Base-by-base conservation (phyloP, 345 rosid species). In the Microcos paniculata region DNA sequence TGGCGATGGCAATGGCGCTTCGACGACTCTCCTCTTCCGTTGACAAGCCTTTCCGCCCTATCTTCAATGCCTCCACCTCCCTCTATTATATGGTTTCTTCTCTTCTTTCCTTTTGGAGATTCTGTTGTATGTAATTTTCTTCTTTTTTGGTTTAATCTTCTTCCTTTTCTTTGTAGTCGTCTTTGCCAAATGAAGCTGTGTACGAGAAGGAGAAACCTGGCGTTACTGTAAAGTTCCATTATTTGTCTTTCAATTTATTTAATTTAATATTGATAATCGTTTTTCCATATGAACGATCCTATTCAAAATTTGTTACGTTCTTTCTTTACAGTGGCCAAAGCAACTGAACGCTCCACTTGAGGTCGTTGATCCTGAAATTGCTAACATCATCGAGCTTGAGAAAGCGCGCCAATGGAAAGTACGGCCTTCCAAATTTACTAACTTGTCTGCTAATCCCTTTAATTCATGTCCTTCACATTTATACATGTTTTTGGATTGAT, bases 391-490 rank as follows among this genome's bases (percentile, higher is more conserved):
- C 66, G 99, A 96, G 85, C 98, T 77, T 56, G 99, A 96, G 82
- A 96, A 96, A 79, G 95, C 99, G 12, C 87, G 99, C 68, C 99
- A 96, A 85, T 96, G 99, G 99, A 96, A 96, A 95, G 99, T 93
- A 72, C 1, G 26, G 24, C 10, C 19, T 11, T 38, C 63, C 46
- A 51, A 56, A 7, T 74, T 56, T 43, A 16, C 62, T 12, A 2
- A 23, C 21, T 12, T 43, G 13, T 35, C 1, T 64, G n/a, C n/a
- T n/a, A n/a, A n/a, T 24, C 3, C 0, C 12, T 3, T 15, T 26
- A 24, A 18, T 30, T 68, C 6, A 45, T 28, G 13, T 45, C 23
- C 40, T 67, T 43, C 23, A 3, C 13, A 45, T 5, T 67, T 9
- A 62, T 33, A 63, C 66, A 18, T 66, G 52, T 43, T 65, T 63